phyloP scores from a whole-genome alignment of 495 filamentous ascomycete genomes.

The Lasiosphaeris hirsuta region DNA sequence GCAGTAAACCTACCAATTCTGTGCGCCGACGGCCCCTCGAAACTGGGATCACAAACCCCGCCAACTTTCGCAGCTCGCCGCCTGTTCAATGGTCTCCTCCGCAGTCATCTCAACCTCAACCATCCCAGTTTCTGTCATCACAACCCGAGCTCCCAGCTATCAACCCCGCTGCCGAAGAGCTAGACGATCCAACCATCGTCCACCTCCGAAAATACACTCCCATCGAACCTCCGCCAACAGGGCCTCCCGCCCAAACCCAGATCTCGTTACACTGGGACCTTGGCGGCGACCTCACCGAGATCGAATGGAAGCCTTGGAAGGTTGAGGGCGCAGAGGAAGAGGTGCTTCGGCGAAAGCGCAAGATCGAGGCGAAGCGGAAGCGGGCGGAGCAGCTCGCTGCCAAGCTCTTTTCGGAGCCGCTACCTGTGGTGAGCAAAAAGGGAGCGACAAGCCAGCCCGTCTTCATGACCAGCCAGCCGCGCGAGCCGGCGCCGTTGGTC shows the following conservation, averaged over 20 bases:
- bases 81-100: conserved; percentile 9
- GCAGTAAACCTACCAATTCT: background rate
- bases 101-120: background rate
- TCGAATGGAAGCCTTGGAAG: conserved; percentile 17
- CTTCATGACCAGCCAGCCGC: background rate
- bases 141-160: background rate
- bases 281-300: conserved; percentile 17
- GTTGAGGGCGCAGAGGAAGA: conserved; percentile 16
- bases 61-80: conserved; percentile 22
- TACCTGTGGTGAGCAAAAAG: background rate
- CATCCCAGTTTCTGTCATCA: background rate
- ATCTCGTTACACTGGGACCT: conserved; percentile 17
- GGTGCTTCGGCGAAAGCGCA: conserved; percentile 13
- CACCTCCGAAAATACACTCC: conserved; percentile 25
- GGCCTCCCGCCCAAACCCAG: background rate
- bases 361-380: background rate
- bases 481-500: background rate
- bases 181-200: conserved; percentile 15
- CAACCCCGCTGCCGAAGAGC: no score
- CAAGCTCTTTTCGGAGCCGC: background rate
- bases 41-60: background rate
- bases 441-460: background rate
- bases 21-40: background rate
- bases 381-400: background rate
- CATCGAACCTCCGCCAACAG: conserved; percentile 7